A percentile compares a stretch with the other conserved stretches of the same genome.
Evolutionary conservation across 371 early-diverging fungal species (phyloP).

Genomic region (Mucor velutinosus): DNA sequence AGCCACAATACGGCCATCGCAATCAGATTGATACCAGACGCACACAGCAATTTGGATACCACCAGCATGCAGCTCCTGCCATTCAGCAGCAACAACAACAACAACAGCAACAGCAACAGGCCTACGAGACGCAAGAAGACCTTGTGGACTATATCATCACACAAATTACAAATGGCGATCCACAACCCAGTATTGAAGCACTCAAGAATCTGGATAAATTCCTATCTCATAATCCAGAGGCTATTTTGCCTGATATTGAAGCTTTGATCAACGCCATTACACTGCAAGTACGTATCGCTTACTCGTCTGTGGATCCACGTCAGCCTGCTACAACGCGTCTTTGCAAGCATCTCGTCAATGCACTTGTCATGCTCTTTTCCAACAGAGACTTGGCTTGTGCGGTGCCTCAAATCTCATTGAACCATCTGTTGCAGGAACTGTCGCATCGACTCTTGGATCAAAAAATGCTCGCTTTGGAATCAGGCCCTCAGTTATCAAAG

Average conservation of each 20-base stretch:
- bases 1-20: conserved; percentile 7
- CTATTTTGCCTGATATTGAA: conserved; percentile 66
- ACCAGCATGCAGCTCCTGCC: conserved; percentile 13
- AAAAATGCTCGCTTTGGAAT: conserved; percentile 62
- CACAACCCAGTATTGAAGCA: conserved; percentile 74
- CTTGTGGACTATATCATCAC: conserved; percentile 72
- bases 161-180: conserved; percentile 77
- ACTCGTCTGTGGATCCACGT: conserved; percentile 60
- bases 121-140: conserved; percentile 32
- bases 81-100: conserved; percentile 20
- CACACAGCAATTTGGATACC: conserved; percentile 15
- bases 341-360: conserved; percentile 80
- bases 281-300: conserved; percentile 78
- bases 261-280: conserved; percentile 76
- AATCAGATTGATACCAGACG: conserved; percentile 3
- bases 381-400: conserved; percentile 64
- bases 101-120: conserved; percentile 21
- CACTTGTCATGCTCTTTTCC: conserved; percentile 77
- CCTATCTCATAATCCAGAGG: conserved; percentile 54
- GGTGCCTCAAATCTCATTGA: conserved; percentile 65
- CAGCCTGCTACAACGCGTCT: conserved; percentile 54
- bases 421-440: conserved; percentile 73
- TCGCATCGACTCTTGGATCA: conserved; percentile 81
- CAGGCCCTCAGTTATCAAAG: conserved; percentile 68
- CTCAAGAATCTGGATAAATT: conserved; percentile 78